phyloP scores from a whole-genome alignment of 768 basidiomycete genomes.

The Russula vinacea region DNA sequence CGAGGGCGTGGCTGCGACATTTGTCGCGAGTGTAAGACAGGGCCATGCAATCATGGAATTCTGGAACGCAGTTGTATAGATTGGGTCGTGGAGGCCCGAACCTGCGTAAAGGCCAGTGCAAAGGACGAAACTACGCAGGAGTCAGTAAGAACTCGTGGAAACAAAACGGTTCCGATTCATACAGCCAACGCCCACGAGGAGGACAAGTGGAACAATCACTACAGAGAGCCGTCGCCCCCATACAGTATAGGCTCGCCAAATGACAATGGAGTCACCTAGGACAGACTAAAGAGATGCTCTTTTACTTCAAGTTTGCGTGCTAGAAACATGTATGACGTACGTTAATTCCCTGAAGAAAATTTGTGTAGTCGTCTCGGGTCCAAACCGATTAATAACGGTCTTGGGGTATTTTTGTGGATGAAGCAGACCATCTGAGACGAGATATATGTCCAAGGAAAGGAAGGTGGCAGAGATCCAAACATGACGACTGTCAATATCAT shows the following conservation, averaged over 20 bases:
- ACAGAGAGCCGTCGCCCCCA: constrained; percentile 16
- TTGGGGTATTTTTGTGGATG: constrained; percentile 10
- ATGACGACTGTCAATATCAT: constrained; percentile 17
- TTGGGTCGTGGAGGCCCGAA: neutral
- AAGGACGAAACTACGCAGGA: constrained; percentile 14
- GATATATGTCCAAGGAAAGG: constrained; percentile 16
- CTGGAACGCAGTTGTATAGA: neutral
- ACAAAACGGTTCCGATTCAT: neutral
- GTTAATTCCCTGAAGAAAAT: constrained; percentile 15
- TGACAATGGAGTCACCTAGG: constrained; percentile 24
- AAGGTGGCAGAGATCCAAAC: constrained; percentile 19
- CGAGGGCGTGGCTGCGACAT: constrained; percentile 13
- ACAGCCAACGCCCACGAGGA: constrained; percentile 23
- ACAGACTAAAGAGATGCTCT: constrained; percentile 8
- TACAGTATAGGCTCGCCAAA: constrained; percentile 28
- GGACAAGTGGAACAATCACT: constrained; percentile 13
- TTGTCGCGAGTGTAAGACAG: constrained; percentile 22
- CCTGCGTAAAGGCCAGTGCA: constrained; percentile 7
- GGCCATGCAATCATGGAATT: constrained; percentile 14
- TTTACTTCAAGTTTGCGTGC: neutral
- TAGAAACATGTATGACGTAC: constrained; percentile 5
- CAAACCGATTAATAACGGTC: constrained; percentile 1
- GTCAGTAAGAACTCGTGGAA: constrained; percentile 1
- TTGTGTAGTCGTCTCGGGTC: neutral
- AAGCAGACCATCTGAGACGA: constrained; percentile 13